These are phyloP conservation scores for Pleurotus giganteus DNA, from an alignment of 768 basidiomycete species.

Conservation along the genomic window DNA sequence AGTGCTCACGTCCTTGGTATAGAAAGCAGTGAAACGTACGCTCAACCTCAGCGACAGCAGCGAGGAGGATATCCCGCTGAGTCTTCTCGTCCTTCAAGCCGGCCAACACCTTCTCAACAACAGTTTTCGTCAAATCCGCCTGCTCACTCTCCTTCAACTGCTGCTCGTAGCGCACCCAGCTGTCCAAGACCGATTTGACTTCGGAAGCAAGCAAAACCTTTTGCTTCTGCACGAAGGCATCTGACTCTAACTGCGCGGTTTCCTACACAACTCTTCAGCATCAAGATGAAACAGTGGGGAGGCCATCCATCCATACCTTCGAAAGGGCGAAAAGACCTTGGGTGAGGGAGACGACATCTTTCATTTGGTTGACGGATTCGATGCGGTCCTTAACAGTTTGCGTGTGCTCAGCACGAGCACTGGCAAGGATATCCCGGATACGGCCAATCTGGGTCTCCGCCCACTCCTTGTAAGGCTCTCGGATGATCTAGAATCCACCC, in stretches of 20 bases:
- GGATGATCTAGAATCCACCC: slow-evolving; percentile 51
- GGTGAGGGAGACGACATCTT: slow-evolving; percentile 92
- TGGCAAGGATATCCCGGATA: slow-evolving; percentile 78
- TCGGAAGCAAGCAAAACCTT: slow-evolving; percentile 84
- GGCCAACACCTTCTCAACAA: slow-evolving; percentile 87
- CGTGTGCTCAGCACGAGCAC: slow-evolving; percentile 86
- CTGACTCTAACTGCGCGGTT: slow-evolving; percentile 86
- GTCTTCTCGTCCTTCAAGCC: slow-evolving; percentile 84
- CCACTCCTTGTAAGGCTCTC: slow-evolving; percentile 91
- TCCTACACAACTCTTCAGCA: slow-evolving; percentile 62
- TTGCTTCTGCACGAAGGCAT: slow-evolving; percentile 89
- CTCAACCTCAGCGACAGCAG: slow-evolving; percentile 88
- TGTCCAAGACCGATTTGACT: slow-evolving; percentile 92
- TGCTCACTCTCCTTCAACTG: slow-evolving; percentile 97
- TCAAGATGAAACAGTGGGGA: not conserved
- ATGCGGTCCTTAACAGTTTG: slow-evolving; percentile 93
- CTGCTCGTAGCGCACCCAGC: slow-evolving; percentile 98
- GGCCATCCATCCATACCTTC: slow-evolving; percentile 62
- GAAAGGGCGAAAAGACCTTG: slow-evolving; percentile 88
- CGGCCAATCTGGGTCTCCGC: slow-evolving; percentile 84
- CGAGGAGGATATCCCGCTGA: slow-evolving; percentile 77
- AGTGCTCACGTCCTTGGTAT: not conserved
- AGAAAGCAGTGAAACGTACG: slow-evolving; percentile 55
- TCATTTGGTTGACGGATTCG: slow-evolving; percentile 87
- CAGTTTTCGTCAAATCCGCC: slow-evolving; percentile 80